Conservation (phyloP, 2,329 filamentous ascomycete species). For the Diaporthe sp. region DNA sequence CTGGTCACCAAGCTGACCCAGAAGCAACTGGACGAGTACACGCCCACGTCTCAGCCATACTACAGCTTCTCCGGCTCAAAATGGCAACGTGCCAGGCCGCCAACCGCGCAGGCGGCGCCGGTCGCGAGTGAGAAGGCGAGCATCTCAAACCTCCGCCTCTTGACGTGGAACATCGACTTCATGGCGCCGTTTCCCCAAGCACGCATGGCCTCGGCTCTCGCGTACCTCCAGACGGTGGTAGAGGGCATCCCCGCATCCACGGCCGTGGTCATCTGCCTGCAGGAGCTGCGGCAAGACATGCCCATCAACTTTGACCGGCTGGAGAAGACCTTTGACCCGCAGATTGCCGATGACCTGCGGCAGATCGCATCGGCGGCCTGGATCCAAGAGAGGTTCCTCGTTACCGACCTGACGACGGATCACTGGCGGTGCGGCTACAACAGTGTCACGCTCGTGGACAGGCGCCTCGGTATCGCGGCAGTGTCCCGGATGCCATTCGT, state of each 20-base stretch:
- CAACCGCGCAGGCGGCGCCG: neutral
- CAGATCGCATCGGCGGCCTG: conserved; percentile 58
- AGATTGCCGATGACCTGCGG: conserved; percentile 58
- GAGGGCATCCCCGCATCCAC: conserved; percentile 35
- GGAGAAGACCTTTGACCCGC: neutral
- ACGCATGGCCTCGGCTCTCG: conserved; percentile 47
- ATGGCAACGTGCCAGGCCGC: conserved; percentile 41
- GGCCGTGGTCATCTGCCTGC: conserved; percentile 61
- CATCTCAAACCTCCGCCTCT: conserved; percentile 45
- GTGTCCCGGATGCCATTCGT: conserved; percentile 65
- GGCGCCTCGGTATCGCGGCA: conserved; percentile 52
- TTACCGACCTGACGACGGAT: conserved; percentile 58
- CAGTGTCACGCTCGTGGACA: conserved; percentile 66
- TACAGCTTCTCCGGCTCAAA: conserved; percentile 43
- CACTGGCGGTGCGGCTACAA: conserved; percentile 61
- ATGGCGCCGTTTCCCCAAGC: conserved; percentile 46
- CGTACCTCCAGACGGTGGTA: conserved; percentile 43
- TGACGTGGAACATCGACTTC: conserved; percentile 53
- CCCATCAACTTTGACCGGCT: conserved; percentile 23
- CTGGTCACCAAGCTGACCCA: conserved; percentile 27
- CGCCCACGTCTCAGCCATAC: conserved; percentile 46
- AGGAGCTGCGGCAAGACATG: conserved; percentile 55
- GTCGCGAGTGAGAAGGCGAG: neutral
- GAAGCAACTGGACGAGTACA: conserved; percentile 39
- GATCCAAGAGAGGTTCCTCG: conserved; percentile 59